Evolutionary conservation across 2,329 filamentous ascomycete genomes (phyloP).

Genomic region (Pseudocercospora vitis): DNA sequence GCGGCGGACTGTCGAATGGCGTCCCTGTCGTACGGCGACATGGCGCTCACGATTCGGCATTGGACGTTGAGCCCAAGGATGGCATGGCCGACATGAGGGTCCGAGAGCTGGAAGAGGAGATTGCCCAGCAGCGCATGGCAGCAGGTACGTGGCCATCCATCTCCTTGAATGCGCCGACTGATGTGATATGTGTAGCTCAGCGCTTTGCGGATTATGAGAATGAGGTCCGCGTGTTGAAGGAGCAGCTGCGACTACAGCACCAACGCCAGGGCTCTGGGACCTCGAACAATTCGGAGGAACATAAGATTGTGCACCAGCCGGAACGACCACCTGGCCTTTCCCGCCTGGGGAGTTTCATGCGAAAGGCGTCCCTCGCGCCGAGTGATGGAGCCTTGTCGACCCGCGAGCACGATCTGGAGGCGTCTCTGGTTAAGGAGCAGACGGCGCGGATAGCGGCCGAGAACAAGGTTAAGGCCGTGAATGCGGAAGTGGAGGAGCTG

Average conservation of each 20-base stretch:
- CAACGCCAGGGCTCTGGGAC: constrained; percentile 23
- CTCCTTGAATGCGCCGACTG: constrained; percentile 2
- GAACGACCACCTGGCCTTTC: constrained; percentile 36
- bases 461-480: constrained; percentile 64
- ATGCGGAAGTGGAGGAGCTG: constrained; percentile 74
- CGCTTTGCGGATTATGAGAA: constrained; percentile 75
- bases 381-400: constrained; percentile 31
- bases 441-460: constrained; percentile 68
- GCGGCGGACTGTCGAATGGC: constrained; percentile 27
- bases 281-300: constrained; percentile 22
- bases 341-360: constrained; percentile 48
- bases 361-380: constrained; percentile 41
- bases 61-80: constrained; percentile 52
- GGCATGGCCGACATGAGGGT: constrained; percentile 38
- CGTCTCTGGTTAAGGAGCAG: constrained; percentile 66
- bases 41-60: constrained; percentile 50
- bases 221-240: constrained; percentile 63
- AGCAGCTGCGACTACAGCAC: constrained; percentile 37
- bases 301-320: constrained; percentile 23
- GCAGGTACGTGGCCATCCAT: constrained; percentile 44
- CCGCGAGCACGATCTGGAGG: constrained; percentile 53
- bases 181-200: constrained; percentile 38
- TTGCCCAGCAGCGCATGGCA: constrained; percentile 67
- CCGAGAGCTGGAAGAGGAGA: constrained; percentile 68
- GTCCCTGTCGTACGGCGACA: constrained; percentile 26